Conservation (phyloP, 1,284 basidiomycete genomes). For the Filobasidium uniguttulatum region DNA sequence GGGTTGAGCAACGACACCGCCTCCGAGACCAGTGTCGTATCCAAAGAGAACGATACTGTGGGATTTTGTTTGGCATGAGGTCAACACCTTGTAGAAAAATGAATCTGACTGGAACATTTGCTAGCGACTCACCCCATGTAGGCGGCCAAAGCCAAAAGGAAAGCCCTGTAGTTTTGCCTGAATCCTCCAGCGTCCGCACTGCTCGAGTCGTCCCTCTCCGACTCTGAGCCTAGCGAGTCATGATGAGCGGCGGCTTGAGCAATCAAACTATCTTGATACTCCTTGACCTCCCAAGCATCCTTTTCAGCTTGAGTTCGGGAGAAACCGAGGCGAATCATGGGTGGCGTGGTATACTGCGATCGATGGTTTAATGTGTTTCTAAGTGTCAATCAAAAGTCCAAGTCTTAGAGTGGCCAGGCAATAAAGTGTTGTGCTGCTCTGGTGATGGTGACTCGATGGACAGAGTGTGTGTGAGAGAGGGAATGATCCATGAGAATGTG, state of each 20-base stretch:
- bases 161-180: conserved; percentile 2
- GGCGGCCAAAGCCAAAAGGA: conserved; percentile 5
- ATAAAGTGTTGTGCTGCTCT: too few relatives aligned
- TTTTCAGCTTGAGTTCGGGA: conserved; percentile 5
- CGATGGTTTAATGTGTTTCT: too few relatives aligned
- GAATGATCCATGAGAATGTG: too few relatives aligned
- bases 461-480: too few relatives aligned
- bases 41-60: conserved; percentile 9
- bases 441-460: too few relatives aligned
- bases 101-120: background rate
- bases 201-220: background rate
- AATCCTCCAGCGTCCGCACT: background rate
- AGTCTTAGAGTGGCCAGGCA: too few relatives aligned
- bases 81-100: background rate
- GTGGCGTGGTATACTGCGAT: background rate
- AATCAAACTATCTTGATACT: conserved; percentile 6
- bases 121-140: conserved; percentile 8
- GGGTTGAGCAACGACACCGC: conserved; percentile 50
- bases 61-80: too few relatives aligned
- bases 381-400: too few relatives aligned
- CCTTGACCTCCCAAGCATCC: conserved; percentile 16
- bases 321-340: conserved; percentile 4
- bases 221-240: background rate
- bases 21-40: conserved; percentile 43
- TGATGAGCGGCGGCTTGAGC: background rate